These are phyloP conservation scores for Lachancea fermentati DNA, from an alignment of 805 yeast species.

Conservation along the genomic window DNA sequence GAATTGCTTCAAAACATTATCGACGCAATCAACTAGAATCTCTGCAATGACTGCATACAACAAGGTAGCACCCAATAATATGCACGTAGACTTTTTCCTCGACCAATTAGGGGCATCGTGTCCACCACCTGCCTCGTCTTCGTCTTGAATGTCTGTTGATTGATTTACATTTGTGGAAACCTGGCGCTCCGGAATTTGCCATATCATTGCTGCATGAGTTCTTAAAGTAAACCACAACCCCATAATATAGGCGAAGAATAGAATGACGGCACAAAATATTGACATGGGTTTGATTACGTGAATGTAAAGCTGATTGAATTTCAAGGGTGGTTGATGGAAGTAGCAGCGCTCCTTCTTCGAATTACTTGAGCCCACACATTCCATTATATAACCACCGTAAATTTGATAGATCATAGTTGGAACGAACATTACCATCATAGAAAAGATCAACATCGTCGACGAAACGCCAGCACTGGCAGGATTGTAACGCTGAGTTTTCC, in stretches of 20 bases:
- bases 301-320: slow-evolving; percentile 60
- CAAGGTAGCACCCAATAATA: slow-evolving; percentile 76
- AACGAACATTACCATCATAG: slow-evolving; percentile 84
- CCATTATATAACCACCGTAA: slow-evolving; percentile 78
- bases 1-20: slow-evolving; percentile 67
- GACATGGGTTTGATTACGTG: slow-evolving; percentile 78
- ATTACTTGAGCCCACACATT: slow-evolving; percentile 39
- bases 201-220: slow-evolving; percentile 93
- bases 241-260: slow-evolving; percentile 78
- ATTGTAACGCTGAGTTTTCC: slow-evolving; percentile 92
- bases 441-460: slow-evolving; percentile 89
- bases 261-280: slow-evolving; percentile 67
- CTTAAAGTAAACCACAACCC: slow-evolving; percentile 90
- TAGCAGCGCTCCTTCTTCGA: slow-evolving; percentile 46
- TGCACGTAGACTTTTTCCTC: slow-evolving; percentile 71
- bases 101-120: slow-evolving; percentile 99
- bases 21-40: slow-evolving; percentile 87
- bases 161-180: slow-evolving; percentile 14
- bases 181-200: slow-evolving; percentile 60
- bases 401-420: slow-evolving; percentile 88
- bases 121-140: slow-evolving; percentile 46
- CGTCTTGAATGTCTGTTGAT: slow-evolving; percentile 17
- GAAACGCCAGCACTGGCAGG: slow-evolving; percentile 97
- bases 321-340: slow-evolving; percentile 70
- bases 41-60: slow-evolving; percentile 93